Conservation (phyloP, 2,329 filamentous ascomycete genomes). For the Fusarium sp. region DNA sequence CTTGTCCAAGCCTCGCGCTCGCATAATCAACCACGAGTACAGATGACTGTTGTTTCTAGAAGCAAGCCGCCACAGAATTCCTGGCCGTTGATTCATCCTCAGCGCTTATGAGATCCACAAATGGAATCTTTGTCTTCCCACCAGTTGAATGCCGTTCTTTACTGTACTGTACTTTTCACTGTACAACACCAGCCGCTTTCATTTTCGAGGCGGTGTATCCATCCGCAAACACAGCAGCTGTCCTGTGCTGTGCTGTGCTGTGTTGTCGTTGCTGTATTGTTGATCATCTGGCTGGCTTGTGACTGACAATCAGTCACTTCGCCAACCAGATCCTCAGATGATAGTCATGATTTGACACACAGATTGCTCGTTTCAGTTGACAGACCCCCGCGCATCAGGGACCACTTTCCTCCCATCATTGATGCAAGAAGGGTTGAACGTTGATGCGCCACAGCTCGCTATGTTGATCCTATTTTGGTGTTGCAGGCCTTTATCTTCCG, state of each 20-base stretch:
- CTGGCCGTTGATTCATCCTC: conserved; percentile 31
- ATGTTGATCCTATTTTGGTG: conserved; percentile 25
- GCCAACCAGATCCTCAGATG: conserved; percentile 29
- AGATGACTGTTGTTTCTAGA: conserved; percentile 24
- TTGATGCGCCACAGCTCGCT: conserved; percentile 34
- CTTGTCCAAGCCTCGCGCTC: conserved; percentile 21
- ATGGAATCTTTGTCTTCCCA: conserved; percentile 20
- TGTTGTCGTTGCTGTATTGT: not conserved
- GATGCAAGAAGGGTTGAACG: conserved; percentile 30
- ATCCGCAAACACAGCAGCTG: not conserved
- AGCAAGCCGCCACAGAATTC: conserved; percentile 39
- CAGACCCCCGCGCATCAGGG: conserved; percentile 13
- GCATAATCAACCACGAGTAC: conserved; percentile 11
- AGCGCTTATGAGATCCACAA: conserved; percentile 17
- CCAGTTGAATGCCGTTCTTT: conserved; percentile 24
- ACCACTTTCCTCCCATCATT: not conserved
- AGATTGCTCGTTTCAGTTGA: conserved; percentile 35
- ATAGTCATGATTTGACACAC: conserved; percentile 32
- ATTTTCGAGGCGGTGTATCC: conserved; percentile 37
- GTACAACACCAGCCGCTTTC: conserved; percentile 32
- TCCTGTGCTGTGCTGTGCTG: not conserved
- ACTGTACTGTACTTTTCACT: conserved; percentile 7
- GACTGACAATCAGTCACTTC: conserved; percentile 43
- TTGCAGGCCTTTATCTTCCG: not conserved
- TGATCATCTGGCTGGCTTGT: conserved; percentile 34